These are phyloP conservation scores for Arabis hirsuta DNA, from an alignment of 345 rosid species.

Conservation along the genomic window DNA sequence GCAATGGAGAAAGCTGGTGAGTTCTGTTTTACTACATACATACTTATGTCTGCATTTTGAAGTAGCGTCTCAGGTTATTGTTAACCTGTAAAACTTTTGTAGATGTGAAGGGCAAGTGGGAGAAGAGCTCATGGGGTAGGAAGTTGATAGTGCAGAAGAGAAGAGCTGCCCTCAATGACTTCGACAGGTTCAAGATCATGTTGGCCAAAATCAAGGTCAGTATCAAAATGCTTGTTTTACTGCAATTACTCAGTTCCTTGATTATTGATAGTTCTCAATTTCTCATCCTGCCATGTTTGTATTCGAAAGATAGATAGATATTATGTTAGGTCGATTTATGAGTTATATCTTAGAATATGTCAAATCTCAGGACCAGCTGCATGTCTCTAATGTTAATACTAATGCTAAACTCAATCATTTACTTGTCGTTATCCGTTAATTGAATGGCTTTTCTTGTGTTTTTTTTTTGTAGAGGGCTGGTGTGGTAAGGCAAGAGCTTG, in stretches of 20 bases:
- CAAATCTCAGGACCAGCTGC: not conserved
- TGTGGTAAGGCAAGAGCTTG: conserved; percentile 53
- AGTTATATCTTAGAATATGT: not conserved
- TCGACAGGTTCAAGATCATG: conserved; percentile 77
- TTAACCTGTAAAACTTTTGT: not conserved
- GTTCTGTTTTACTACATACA: not conserved
- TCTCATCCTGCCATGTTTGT: not conserved
- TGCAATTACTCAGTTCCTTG: not conserved
- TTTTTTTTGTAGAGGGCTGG: conserved; percentile 45
- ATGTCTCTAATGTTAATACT: not conserved
- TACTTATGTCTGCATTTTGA: not conserved
- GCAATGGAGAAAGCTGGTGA: conserved; percentile 91
- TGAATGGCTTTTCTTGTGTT: conserved; percentile 6
- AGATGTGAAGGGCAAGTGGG: conserved; percentile 81
- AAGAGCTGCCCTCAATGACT: conserved; percentile 69
- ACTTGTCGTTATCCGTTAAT: not conserved
- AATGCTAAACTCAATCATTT: not conserved
- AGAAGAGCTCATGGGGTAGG: conserved; percentile 75
- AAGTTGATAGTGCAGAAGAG: conserved; percentile 64
- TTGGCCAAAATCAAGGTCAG: conserved; percentile 71
- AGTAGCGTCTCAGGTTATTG: not conserved
- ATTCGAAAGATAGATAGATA: not conserved
- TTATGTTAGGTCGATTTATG: not conserved
- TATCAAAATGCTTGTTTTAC: not conserved
- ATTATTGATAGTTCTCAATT: not conserved